Evolutionary conservation across 2,329 filamentous ascomycete genomes (phyloP), one percentile per base, ranked within the genome.

Genomic region (Cladophialophora carrionii): DNA sequence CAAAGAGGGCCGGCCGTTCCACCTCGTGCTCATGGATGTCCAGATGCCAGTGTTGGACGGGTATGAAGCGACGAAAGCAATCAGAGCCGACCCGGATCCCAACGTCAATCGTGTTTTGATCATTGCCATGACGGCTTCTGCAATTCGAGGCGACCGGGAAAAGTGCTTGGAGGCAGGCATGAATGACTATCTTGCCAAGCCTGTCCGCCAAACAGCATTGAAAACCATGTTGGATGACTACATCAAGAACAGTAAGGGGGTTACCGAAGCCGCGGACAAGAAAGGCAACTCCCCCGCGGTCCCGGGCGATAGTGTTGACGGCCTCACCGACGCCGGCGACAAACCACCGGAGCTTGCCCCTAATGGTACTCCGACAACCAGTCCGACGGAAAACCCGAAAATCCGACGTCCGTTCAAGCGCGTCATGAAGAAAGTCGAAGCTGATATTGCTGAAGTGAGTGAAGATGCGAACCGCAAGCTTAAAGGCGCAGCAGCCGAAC

Each of bases 131-230:
- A 98, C 94, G 0, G 94, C 94, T 0, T 93, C 89, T 29, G 94
- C 94, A 2, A 98, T 98, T 67, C 90, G 95, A 75, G 94, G 94
- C 20, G 94, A 98, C 75, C 85, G 93, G 55, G 94, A 98, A 76
- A 97, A 96, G 78, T 97, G 94, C 72, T 81, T 97, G n/a, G 91
- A 92, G 57, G 91, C 92, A 1, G 94, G 94, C 52, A 98, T 98
- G 94, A 96, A 97, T 76, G 95, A 97, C 73, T 98, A 97, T 73
- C 85, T 97, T 0, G 92, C 94, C 17, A 98, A 98, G 76, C 94
- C 94, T 0, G 94, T 98, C n/a, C 86, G 92, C 66, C 91, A 90
- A 3, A 90, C 93, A 54, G 88, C 96, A 48, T 81, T 98, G 61
- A 95, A 91, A 78, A 88, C 88, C 73, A 94, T 97, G 80, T 80